These are phyloP conservation scores for Jamesozyma rosinii DNA, from an alignment of 805 yeast species.

Conservation along the genomic window DNA sequence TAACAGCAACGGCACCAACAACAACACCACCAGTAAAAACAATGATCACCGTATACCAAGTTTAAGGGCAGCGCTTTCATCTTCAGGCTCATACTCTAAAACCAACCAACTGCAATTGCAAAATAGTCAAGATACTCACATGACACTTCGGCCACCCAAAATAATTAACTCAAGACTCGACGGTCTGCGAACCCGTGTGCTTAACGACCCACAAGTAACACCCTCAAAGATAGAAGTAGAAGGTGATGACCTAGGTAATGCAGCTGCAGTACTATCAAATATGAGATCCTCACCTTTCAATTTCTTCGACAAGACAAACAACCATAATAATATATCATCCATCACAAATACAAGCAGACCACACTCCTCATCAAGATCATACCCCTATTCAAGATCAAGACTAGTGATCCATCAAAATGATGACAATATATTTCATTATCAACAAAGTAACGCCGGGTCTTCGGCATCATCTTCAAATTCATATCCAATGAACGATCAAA, in stretches of 20 bases:
- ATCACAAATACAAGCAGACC: constrained; percentile 16
- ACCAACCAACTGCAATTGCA: not conserved
- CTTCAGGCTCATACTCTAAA: not conserved
- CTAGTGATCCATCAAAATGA: constrained; percentile 21
- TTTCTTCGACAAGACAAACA: not conserved
- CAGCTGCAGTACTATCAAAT: constrained; percentile 28
- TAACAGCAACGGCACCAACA: not conserved
- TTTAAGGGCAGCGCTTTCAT: not conserved
- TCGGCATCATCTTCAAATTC: constrained; percentile 1
- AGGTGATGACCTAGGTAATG: constrained; percentile 24
- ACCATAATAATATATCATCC: constrained; percentile 9
- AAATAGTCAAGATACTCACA: not conserved
- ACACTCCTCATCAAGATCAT: constrained; percentile 18
- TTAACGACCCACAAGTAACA: constrained; percentile 20
- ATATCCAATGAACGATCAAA: not conserved
- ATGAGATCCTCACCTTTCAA: constrained; percentile 30
- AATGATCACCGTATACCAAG: not conserved
- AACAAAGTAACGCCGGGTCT: not conserved
- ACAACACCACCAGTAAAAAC: not conserved
- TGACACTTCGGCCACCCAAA: constrained; percentile 24
- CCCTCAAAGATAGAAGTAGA: constrained; percentile 4
- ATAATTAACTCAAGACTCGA: constrained; percentile 28
- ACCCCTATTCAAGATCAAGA: constrained; percentile 17
- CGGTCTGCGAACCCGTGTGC: constrained; percentile 22
- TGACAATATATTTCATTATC: not conserved